Evolutionary conservation across 2,329 filamentous ascomycete species (phyloP).

Genomic region (Pleomassaria siparia): DNA sequence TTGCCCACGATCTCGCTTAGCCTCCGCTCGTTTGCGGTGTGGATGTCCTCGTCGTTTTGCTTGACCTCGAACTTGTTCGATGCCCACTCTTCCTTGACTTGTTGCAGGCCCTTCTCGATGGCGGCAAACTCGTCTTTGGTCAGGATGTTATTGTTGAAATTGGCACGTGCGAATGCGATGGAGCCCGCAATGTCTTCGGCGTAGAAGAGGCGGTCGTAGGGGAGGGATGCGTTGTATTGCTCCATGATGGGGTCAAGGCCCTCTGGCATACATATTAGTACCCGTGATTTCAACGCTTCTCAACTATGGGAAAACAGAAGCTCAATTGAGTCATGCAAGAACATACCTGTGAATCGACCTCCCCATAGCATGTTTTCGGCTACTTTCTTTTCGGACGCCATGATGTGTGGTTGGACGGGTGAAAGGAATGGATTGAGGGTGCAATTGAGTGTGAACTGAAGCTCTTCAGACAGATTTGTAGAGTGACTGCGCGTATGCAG

Average conservation of each 20-base stretch:
- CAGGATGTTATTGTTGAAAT: constrained; percentile 73
- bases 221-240: constrained; percentile 79
- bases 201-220: constrained; percentile 77
- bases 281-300: background rate
- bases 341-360: constrained; percentile 38
- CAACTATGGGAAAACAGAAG: constrained; percentile 3
- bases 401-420: constrained; percentile 21
- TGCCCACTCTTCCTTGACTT: constrained; percentile 56
- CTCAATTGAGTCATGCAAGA: constrained; percentile 8
- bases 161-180: constrained; percentile 80
- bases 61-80: constrained; percentile 50
- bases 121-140: constrained; percentile 70
- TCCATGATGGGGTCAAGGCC: constrained; percentile 84
- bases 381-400: constrained; percentile 39
- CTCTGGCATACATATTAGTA: constrained; percentile 51
- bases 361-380: constrained; percentile 45
- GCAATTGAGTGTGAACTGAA: background rate
- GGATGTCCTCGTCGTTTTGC: constrained; percentile 56
- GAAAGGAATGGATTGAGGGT: background rate
- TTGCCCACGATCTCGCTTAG: constrained; percentile 82
- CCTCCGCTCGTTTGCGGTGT: constrained; percentile 57
- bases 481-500: constrained; percentile 25
- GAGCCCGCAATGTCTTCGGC: constrained; percentile 78
- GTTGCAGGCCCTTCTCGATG: constrained; percentile 70
- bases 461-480: background rate